Percentiles rank a stretch among this genome's conserved stretches.
phyloP scores from a whole-genome alignment of 177 flowering plant genomes.

The Telopea speciosissima region DNA sequence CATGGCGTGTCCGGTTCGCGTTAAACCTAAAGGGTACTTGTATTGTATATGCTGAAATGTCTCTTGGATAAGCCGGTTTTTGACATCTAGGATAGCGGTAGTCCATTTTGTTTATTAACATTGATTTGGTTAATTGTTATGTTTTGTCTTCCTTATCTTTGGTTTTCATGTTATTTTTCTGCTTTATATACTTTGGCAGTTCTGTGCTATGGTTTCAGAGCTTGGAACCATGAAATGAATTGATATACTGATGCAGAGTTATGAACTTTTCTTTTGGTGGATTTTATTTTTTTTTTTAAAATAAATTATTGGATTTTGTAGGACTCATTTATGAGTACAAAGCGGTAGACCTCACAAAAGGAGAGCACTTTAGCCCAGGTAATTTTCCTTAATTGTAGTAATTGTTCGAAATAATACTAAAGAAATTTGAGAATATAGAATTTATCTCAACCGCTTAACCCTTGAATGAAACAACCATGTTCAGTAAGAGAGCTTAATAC shows the following conservation, averaged over 20 bases:
- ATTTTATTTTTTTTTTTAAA: too few species aligned
- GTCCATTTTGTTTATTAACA: background rate
- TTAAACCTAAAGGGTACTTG: slow-evolving; percentile 47
- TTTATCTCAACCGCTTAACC: too few species aligned
- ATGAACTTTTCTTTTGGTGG: background rate
- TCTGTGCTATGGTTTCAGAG: background rate
- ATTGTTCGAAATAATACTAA: too few species aligned
- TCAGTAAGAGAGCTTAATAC: too few species aligned
- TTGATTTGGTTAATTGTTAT: background rate
- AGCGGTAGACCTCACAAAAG: slow-evolving; percentile 41
- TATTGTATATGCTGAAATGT: background rate
- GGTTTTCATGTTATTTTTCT: background rate
- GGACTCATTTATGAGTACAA: slow-evolving; percentile 50
- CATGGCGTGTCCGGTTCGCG: slow-evolving; percentile 67
- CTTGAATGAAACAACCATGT: too few species aligned
- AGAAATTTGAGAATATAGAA: too few species aligned
- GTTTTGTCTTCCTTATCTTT: background rate
- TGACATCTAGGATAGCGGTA: background rate
- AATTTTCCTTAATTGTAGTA: background rate
- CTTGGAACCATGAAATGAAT: background rate
- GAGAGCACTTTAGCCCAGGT: slow-evolving; percentile 59
- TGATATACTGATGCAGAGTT: background rate
- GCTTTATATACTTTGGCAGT: background rate
- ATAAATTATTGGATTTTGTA: slow-evolving; percentile 6
- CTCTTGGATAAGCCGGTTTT: background rate